A percentile compares a stretch with the other conserved stretches of the same genome.
Evolutionary conservation across 352 stramenopile species (phyloP).

Genomic region (Pythium aquatile): DNA sequence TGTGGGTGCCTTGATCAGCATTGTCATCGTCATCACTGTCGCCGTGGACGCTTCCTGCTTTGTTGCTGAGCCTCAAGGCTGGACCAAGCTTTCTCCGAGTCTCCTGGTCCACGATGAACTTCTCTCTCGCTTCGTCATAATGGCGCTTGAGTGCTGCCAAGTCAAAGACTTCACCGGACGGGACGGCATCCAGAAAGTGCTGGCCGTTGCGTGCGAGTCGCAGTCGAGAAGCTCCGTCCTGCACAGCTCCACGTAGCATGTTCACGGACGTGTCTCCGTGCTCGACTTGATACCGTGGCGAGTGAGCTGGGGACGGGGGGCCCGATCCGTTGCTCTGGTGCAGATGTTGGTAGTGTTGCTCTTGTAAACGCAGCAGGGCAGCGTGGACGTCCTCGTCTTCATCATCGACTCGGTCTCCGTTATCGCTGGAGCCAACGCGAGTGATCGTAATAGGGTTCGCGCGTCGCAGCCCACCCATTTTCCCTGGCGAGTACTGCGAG

Average conservation of each 20-base stretch:
- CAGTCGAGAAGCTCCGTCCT: conserved; percentile 47
- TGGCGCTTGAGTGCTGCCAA: conserved; percentile 28
- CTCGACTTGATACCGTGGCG: conserved; percentile 20
- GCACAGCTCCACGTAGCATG: conserved; percentile 50
- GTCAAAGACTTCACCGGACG: conserved; percentile 30
- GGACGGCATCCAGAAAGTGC: conserved; percentile 40
- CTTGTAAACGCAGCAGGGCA: conserved; percentile 9
- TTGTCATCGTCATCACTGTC: conserved; percentile 9
- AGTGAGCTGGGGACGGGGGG: neutral
- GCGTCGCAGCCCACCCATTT: conserved; percentile 30
- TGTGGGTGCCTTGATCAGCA: neutral
- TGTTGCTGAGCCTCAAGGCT: neutral
- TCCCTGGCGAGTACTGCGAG: conserved; percentile 50
- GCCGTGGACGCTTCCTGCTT: neutral
- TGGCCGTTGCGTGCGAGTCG: conserved; percentile 48
- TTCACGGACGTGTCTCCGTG: conserved; percentile 41
- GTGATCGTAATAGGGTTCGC: conserved; percentile 16
- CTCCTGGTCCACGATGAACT: conserved; percentile 8
- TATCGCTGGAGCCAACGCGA: neutral
- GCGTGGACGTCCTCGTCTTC: conserved; percentile 20
- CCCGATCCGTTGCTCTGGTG: neutral
- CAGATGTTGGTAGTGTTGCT: conserved; percentile 12
- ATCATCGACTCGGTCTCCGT: neutral
- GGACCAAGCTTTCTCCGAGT: conserved; percentile 2
- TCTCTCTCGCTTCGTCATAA: conserved; percentile 20